Base-by-base conservation (phyloP, 1,284 basidiomycete genomes). In the Apiotrichum domesticum region DNA sequence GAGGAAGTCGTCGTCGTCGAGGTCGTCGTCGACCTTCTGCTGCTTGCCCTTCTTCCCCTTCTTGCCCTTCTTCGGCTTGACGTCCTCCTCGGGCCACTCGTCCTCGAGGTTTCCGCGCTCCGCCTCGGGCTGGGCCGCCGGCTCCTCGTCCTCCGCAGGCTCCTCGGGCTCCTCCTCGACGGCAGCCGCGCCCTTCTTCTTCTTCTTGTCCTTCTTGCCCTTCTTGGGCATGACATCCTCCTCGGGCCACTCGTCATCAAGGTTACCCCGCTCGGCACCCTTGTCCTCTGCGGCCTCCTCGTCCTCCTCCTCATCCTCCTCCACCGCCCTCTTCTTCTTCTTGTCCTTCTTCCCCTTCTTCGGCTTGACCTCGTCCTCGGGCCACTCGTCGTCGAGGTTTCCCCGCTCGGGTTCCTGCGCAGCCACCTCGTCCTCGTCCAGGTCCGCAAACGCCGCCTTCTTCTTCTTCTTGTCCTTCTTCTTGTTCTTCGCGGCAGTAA, bases 151-250 rank as follows among this genome's bases (percentile, higher is more conserved):
- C 35, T 68, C 65, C 32, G 63, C 64, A 39, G 61, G 65, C 11
- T 55, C 45, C 7, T 53, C 57, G 40, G 50, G 50, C 34, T 54
- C 58, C 61, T 66, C 58, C 56, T 64, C 58, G 64, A 15, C 34
- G 4, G 5, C n/a, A 9, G 35, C 46, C 63, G 50, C 50, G 11
- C 37, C 43, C 58, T 60, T 56, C 48, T 56, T 56, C 39, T 42
- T 43, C 61, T 66, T 68, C 69, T 83, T 84, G 29, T 66, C 67
- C 63, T 68, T 72, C 63, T 77, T 77, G 34, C 75, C 80, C 63
- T 84, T 68, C 64, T 70, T 68, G 15, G 65, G 66, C 57, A 66
- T 71, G 43, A 68, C 65, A 35, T 70, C 69, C 54, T 69, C 70
- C 55, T 70, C 67, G 3, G 66, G 66, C 69, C 67, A 67, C 56